Evolutionary conservation across 805 yeast species (phyloP), one percentile per base, ranked within the genome.

Genomic region (Saccharomycopsis sp.): DNA sequence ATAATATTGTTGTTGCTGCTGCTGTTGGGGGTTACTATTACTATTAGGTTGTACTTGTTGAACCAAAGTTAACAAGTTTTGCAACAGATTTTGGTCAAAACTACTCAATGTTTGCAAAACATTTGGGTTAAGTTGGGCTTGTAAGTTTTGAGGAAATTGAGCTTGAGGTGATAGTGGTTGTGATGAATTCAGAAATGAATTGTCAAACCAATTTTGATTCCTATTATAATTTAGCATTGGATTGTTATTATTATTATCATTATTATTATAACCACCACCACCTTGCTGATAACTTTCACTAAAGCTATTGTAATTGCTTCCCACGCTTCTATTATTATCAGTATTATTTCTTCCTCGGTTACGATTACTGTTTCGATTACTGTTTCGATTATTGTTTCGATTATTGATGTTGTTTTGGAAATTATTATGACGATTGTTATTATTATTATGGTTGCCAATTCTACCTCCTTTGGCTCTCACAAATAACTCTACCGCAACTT

Each of bases 401-500:
- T 60, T n/a, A 27, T 44, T 28, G 29, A 40, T 36, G 38, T 46
- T 41, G n/a, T 44, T 38, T 33, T 45, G 38, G 32, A 38, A 62
- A 61, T 62, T 27, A 57, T 53, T 48, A 60, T 64, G 16, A 63
- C 58, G 5, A 17, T 20, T 23, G 37, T 59, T 29, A 20, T 33
- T 39, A 35, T 38, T 44, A 27, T 28, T 29, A 4, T 41, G 21
- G 24, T 23, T 31, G 4, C 23, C 32, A 22, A 20, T 43, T 19
- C 38, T 26, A 24, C 28, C 39, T 9, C 35, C 13, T 27, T 68
- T 74, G 3, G 71, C 72, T 45, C 67, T 69, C 3, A 61, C 54
- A n/a, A 81, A 52, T 17, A 83, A 62, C 39, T 77, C 77, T 11
- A 81, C 72, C 0, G 89, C 89, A 36, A 76, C 81, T 31, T 76